Conservation (phyloP, 225 moss, liverwort and hornwort species). For the Asterella californica region DNA sequence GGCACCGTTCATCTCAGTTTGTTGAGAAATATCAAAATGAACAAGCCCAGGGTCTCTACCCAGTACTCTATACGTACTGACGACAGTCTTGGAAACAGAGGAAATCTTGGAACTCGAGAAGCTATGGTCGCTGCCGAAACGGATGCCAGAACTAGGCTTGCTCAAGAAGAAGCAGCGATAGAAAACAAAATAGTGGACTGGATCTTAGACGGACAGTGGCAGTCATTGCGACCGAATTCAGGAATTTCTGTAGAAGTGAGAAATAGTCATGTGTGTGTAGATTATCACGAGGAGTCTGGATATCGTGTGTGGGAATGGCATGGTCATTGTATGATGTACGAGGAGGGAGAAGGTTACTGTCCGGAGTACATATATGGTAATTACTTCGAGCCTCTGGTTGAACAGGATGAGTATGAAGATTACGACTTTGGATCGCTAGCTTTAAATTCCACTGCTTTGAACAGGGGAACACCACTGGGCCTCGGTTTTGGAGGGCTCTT, state of each 20-base stretch:
- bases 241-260: constrained; percentile 67
- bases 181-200: constrained; percentile 65
- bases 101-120: constrained; percentile 10
- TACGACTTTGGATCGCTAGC: constrained; percentile 34
- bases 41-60: constrained; percentile 22
- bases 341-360: constrained; percentile 71
- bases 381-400: constrained; percentile 73
- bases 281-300: constrained; percentile 69
- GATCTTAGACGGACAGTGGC: constrained; percentile 62
- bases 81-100: constrained; percentile 9
- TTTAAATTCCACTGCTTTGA: constrained; percentile 27
- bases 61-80: constrained; percentile 16
- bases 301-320: constrained; percentile 94
- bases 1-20: background rate
- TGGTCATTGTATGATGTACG: constrained; percentile 80
- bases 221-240: constrained; percentile 63
- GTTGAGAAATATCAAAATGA: constrained; percentile 14
- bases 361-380: constrained; percentile 87
- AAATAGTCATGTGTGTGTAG: constrained; percentile 68
- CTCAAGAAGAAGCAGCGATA: constrained; percentile 65
- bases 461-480: constrained; percentile 50
- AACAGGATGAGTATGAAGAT: constrained; percentile 42
- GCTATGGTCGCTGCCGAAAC: constrained; percentile 17
- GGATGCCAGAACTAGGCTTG: constrained; percentile 51
- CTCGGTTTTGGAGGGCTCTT: constrained; percentile 67